phyloP scores from a whole-genome alignment of 1,139 yeast genomes.

The Meyerozyma elateridarum region DNA sequence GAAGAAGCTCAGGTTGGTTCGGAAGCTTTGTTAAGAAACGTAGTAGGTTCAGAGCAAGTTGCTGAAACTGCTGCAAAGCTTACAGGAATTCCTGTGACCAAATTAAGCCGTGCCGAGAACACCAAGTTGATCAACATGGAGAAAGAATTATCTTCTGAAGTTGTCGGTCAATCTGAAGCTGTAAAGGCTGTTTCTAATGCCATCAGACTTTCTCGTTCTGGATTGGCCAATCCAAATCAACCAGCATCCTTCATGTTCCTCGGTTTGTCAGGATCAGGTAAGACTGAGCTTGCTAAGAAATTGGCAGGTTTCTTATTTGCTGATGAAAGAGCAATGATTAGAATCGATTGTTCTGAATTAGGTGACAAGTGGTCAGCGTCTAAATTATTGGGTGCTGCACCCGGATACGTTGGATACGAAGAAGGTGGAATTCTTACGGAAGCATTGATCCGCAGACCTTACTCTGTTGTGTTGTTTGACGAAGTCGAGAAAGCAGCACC shows the following conservation, averaged over 20 bases:
- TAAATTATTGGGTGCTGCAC: conserved; percentile 93
- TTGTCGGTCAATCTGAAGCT: conserved; percentile 95
- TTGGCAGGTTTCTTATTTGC: conserved; percentile 93
- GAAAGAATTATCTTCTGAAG: conserved; percentile 70
- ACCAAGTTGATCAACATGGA: conserved; percentile 93
- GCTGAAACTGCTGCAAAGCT: conserved; percentile 96
- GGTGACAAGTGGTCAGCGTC: conserved; percentile 95
- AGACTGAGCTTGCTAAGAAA: conserved; percentile 95
- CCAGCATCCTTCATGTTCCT: conserved; percentile 94
- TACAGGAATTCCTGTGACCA: conserved; percentile 98
- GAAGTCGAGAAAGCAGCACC: conserved; percentile 99
- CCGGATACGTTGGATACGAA: conserved; percentile 97
- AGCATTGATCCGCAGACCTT: conserved; percentile 85
- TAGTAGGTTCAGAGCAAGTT: conserved; percentile 88
- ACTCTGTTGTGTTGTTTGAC: conserved; percentile 90
- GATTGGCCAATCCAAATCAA: conserved; percentile 90
- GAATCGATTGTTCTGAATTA: conserved; percentile 96
- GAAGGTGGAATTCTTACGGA: conserved; percentile 97
- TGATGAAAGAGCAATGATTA: conserved; percentile 92
- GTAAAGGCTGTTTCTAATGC: conserved; percentile 96
- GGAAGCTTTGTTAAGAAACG: conserved; percentile 72
- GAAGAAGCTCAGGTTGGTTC: conserved; percentile 54
- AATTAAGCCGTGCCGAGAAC: conserved; percentile 93
- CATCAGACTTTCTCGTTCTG: conserved; percentile 89
- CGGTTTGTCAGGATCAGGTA: conserved; percentile 97